Percentiles rank a stretch among this genome's conserved stretches.
Conservation (phyloP, 306 rosid species). For the Biancaea sappan region DNA sequence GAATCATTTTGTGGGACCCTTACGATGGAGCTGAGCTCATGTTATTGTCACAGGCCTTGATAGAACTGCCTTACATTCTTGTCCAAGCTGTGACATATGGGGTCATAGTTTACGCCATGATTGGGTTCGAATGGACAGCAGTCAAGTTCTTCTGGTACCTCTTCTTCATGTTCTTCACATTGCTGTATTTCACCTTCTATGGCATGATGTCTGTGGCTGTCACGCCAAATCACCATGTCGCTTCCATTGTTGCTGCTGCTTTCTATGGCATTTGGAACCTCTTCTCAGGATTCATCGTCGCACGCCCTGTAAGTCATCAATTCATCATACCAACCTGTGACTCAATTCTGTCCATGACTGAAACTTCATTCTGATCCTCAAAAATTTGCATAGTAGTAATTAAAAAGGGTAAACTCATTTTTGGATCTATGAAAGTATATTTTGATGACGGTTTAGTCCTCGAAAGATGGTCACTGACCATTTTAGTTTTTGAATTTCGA, state of each 20-base stretch:
- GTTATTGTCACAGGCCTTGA: conserved; percentile 46
- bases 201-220: conserved; percentile 65
- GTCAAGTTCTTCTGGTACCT: conserved; percentile 62
- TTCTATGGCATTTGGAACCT: conserved; percentile 63
- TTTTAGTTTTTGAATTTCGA: no score
- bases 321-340: background rate
- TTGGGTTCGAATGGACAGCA: conserved; percentile 61
- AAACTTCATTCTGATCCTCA: background rate
- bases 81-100: conserved; percentile 49
- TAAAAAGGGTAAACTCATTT: no score
- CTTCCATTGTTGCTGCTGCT: conserved; percentile 58
- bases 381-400: no score
- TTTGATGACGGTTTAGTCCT: no score
- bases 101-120: conserved; percentile 63
- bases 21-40: background rate
- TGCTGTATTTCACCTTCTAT: conserved; percentile 65
- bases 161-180: conserved; percentile 61
- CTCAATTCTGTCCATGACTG: background rate
- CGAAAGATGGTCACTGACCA: no score
- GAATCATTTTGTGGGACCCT: background rate
- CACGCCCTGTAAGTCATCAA: conserved; percentile 59
- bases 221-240: conserved; percentile 64
- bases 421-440: no score
- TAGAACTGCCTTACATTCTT: conserved; percentile 59
- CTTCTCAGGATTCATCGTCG: conserved; percentile 60